phyloP scores from a whole-genome alignment of 1,139 yeast genomes.

The Blastobotrys proliferans region DNA sequence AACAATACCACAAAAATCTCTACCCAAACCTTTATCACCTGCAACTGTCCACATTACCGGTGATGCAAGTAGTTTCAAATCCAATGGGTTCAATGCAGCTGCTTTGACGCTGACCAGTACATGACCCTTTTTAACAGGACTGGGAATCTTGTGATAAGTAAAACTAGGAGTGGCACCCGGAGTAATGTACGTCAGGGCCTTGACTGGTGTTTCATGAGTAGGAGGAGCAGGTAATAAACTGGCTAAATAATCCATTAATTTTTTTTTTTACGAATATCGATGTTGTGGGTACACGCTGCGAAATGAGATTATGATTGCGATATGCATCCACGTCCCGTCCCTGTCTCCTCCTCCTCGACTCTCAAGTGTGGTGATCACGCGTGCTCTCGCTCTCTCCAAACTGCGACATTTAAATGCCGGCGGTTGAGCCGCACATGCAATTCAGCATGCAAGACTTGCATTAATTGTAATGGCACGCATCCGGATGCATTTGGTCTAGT shows the following conservation, averaged over 20 bases:
- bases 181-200: constrained; percentile 24
- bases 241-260: constrained; percentile 2
- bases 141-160: constrained; percentile 40
- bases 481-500: too few relatives aligned
- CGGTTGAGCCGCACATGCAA: too few relatives aligned
- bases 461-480: too few relatives aligned
- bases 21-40: constrained; percentile 54
- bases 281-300: neutral
- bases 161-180: constrained; percentile 25
- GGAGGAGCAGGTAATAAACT: neutral
- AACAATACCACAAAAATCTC: constrained; percentile 66
- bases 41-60: constrained; percentile 37
- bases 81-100: constrained; percentile 68
- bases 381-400: too few relatives aligned
- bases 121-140: constrained; percentile 43
- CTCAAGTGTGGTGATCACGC: too few relatives aligned
- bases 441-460: too few relatives aligned
- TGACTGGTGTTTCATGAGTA: constrained; percentile 16
- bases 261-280: neutral
- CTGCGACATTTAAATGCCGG: too few relatives aligned
- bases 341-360: too few relatives aligned
- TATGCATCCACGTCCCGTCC: too few relatives aligned
- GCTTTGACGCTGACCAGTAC: constrained; percentile 56
- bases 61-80: constrained; percentile 46
- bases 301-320: too few relatives aligned